Evolutionary conservation across 495 filamentous ascomycete genomes (phyloP).

Genomic region (Penicillium lividum): DNA sequence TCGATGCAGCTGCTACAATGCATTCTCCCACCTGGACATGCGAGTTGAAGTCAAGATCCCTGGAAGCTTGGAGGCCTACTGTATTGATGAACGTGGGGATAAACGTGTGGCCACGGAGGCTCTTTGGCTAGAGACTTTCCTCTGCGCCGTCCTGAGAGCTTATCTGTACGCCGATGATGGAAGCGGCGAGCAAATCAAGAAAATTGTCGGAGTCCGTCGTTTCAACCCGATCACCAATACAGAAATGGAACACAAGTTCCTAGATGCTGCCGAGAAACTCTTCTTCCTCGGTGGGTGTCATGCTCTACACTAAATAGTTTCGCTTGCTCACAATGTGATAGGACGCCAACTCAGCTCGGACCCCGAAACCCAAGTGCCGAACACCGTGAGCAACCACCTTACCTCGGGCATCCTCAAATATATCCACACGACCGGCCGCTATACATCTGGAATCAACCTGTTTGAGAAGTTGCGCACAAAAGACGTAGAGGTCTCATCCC

Average conservation of each 20-base stretch:
- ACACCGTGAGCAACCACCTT: constrained; percentile 94
- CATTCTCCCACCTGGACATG: constrained; percentile 97
- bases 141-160: constrained; percentile 88
- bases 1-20: constrained; percentile 88
- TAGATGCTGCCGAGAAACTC: constrained; percentile 90
- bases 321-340: constrained; percentile 40
- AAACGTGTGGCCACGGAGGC: constrained; percentile 89
- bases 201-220: constrained; percentile 88
- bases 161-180: constrained; percentile 97
- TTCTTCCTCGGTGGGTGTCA: constrained; percentile 79
- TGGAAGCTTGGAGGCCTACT: constrained; percentile 92
- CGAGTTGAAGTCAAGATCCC: constrained; percentile 96
- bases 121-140: constrained; percentile 95
- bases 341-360: constrained; percentile 96
- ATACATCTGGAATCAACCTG: constrained; percentile 93
- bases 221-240: constrained; percentile 98
- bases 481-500: constrained; percentile 90
- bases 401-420: constrained; percentile 92
- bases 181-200: constrained; percentile 84
- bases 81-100: constrained; percentile 93
- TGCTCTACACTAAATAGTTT: not conserved
- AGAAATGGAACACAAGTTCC: constrained; percentile 93
- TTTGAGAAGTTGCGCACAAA: constrained; percentile 92
- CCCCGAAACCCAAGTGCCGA: constrained; percentile 95
- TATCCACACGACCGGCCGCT: constrained; percentile 92